phyloP scores from a whole-genome alignment of 2,329 filamentous ascomycete genomes.

The Pseudogymnoascus sp. region DNA sequence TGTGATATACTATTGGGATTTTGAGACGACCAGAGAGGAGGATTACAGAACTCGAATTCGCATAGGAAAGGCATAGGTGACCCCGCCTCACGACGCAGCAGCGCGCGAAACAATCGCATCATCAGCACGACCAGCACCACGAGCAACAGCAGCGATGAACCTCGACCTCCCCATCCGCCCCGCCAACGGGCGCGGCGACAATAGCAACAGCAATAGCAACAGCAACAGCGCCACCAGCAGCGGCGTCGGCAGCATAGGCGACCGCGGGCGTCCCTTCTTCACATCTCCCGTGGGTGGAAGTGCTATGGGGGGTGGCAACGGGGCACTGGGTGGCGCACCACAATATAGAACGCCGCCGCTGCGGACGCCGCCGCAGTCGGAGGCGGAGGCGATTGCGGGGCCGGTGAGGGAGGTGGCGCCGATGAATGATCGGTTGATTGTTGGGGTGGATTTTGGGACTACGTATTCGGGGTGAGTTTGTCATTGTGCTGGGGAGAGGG shows the following conservation, averaged over 20 bases:
- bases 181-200: slow-evolving; percentile 19
- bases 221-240: background rate
- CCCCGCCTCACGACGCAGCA: background rate
- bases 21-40: background rate
- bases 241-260: background rate
- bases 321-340: background rate
- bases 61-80: background rate
- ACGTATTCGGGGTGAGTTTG: slow-evolving; percentile 64
- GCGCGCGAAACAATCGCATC: background rate
- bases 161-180: slow-evolving; percentile 26
- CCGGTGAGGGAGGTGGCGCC: slow-evolving; percentile 46
- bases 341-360: background rate
- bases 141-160: slow-evolving; percentile 22
- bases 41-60: background rate
- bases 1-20: background rate
- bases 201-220: slow-evolving; percentile 5
- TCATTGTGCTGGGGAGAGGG: background rate
- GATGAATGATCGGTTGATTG: slow-evolving; percentile 57
- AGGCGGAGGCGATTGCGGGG: slow-evolving; percentile 50
- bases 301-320: background rate
- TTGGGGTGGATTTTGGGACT: slow-evolving; percentile 78
- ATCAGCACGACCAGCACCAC: background rate
- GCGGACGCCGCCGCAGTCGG: background rate
- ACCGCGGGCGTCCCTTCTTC: slow-evolving; percentile 18
- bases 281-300: slow-evolving; percentile 47